Evolutionary conservation across 1,139 yeast species (phyloP).

Genomic region (Debaryomyces coudertii): DNA sequence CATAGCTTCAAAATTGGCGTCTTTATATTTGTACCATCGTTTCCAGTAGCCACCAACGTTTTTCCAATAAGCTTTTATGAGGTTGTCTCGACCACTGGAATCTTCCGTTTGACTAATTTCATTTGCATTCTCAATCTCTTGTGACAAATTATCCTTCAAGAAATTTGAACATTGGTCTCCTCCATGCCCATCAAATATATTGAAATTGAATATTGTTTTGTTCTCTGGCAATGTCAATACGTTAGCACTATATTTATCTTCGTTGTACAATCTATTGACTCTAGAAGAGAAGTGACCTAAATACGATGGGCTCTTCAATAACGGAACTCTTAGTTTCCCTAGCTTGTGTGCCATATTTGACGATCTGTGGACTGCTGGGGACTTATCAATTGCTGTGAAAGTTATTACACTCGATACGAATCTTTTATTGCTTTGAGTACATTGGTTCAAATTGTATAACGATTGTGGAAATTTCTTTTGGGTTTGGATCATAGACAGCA

Average conservation of each 20-base stretch:
- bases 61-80: constrained; percentile 53
- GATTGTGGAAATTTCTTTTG: background rate
- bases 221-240: constrained; percentile 44
- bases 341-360: constrained; percentile 15
- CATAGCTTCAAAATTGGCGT: constrained; percentile 47
- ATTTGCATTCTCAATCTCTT: constrained; percentile 53
- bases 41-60: constrained; percentile 89
- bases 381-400: constrained; percentile 31
- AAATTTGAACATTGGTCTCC: constrained; percentile 74
- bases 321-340: constrained; percentile 48
- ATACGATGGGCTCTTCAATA: constrained; percentile 71
- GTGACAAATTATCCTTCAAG: constrained; percentile 56
- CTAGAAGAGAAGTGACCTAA: constrained; percentile 81
- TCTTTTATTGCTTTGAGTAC: constrained; percentile 1
- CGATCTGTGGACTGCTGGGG: constrained; percentile 11
- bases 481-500: background rate
- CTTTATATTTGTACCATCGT: constrained; percentile 62
- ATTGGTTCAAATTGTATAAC: constrained; percentile 1
- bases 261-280: constrained; percentile 76
- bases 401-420: constrained; percentile 27
- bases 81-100: constrained; percentile 38
- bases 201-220: constrained; percentile 56
- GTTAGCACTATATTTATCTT: constrained; percentile 73
- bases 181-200: constrained; percentile 93
- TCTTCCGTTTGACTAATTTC: constrained; percentile 19